Conservation (phyloP, 176 grass and related monocot genomes). For the Oryza glaberrima region DNA sequence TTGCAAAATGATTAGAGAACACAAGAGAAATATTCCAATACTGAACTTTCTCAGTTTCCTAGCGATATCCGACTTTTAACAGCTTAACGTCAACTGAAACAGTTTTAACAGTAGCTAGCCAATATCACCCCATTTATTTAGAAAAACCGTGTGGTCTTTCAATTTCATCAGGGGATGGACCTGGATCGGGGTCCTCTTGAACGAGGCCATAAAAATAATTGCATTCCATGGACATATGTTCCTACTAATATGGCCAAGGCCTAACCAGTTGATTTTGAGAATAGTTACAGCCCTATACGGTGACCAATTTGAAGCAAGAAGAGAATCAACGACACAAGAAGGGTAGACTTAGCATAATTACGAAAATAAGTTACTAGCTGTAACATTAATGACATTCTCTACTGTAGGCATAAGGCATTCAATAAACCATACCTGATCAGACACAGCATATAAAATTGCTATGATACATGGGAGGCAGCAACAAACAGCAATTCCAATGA, state of each 20-base stretch:
- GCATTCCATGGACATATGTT: not conserved
- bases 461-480: constrained; percentile 90
- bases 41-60: not conserved
- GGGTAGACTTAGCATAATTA: not conserved
- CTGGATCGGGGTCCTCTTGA: not conserved
- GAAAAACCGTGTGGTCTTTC: not conserved
- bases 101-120: not conserved
- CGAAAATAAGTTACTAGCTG: not conserved
- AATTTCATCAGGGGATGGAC: not conserved
- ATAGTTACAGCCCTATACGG: not conserved
- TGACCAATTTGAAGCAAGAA: not conserved
- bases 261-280: not conserved
- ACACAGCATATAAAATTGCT: constrained; percentile 72
- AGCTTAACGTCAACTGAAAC: not conserved
- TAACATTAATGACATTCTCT: not conserved
- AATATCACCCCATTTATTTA: not conserved
- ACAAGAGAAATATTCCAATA: not conserved
- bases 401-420: not conserved
- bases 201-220: not conserved
- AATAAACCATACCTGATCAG: constrained; percentile 56
- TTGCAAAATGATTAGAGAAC: not conserved
- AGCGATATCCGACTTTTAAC: not conserved
- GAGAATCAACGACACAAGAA: too few relatives aligned
- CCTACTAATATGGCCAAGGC: not conserved
- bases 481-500: constrained; percentile 78